phyloP scores from a whole-genome alignment of 345 rosid genomes.

The Ceriops decandra region DNA sequence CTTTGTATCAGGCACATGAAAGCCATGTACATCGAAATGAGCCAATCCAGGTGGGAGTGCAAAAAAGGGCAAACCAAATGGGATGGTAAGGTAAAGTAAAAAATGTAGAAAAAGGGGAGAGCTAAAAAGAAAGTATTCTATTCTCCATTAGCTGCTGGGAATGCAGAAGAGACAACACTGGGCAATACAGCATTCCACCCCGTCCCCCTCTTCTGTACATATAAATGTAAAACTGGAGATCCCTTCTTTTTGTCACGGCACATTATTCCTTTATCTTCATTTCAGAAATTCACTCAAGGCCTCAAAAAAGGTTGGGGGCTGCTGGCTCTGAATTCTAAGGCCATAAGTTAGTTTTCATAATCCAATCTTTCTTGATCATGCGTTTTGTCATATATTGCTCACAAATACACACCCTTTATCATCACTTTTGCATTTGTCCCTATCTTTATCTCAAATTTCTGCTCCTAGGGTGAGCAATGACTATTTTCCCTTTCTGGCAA shows the following conservation, averaged over 20 bases:
- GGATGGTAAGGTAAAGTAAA: constrained; percentile 7
- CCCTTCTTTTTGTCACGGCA: constrained; percentile 37
- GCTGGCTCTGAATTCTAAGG: not conserved
- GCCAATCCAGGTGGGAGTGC: constrained; percentile 6
- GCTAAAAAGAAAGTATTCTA: constrained; percentile 11
- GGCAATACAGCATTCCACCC: constrained; percentile 9
- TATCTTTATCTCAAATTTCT: constrained; percentile 10
- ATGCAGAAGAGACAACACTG: constrained; percentile 5
- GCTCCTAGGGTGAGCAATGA: constrained; percentile 15
- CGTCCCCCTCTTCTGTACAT: constrained; percentile 12
- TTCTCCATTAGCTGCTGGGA: constrained; percentile 17
- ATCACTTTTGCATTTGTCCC: constrained; percentile 12
- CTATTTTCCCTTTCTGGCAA: constrained; percentile 12
- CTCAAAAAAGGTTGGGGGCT: not conserved
- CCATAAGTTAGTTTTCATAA: constrained; percentile 15
- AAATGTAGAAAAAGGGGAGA: not conserved
- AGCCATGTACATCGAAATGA: constrained; percentile 19
- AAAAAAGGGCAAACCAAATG: not conserved
- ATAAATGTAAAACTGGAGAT: constrained; percentile 37
- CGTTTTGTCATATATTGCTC: constrained; percentile 4
- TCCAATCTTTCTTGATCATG: constrained; percentile 17
- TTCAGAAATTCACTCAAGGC: constrained; percentile 13
- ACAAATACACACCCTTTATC: not conserved
- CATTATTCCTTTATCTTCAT: constrained; percentile 34
- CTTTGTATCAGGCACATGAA: constrained; percentile 16